phyloP scores from a whole-genome alignment of 2,329 filamentous ascomycete species.

The Pseudogymnoascus sp. region DNA sequence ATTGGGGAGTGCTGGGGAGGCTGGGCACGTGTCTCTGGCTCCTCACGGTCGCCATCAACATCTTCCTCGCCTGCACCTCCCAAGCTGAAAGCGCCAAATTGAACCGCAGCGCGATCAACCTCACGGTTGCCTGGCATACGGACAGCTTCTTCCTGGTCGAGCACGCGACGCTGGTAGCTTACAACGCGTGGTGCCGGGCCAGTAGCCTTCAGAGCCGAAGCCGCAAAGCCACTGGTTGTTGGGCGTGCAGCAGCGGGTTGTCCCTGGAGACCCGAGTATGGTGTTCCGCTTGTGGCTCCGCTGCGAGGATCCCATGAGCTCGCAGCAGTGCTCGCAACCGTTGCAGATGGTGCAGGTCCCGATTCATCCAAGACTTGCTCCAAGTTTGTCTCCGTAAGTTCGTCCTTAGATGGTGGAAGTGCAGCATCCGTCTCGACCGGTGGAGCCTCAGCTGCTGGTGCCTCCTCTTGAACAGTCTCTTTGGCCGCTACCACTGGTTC shows the following conservation, averaged over 20 bases:
- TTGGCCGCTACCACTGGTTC: conserved; percentile 27
- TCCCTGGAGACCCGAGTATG: conserved; percentile 54
- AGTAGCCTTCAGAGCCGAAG: conserved; percentile 72
- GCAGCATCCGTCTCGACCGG: conserved; percentile 36
- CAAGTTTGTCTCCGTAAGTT: conserved; percentile 85
- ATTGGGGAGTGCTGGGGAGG: conserved; percentile 89
- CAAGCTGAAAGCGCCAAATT: conserved; percentile 92
- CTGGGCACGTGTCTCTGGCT: conserved; percentile 87
- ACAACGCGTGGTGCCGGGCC: conserved; percentile 57
- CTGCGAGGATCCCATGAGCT: conserved; percentile 72
- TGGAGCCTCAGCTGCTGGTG: conserved; percentile 17
- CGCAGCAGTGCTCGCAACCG: conserved; percentile 78
- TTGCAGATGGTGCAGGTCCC: conserved; percentile 66
- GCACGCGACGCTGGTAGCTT: conserved; percentile 74
- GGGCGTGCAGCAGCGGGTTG: conserved; percentile 49
- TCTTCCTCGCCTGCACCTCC: conserved; percentile 71
- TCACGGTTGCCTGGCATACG: conserved; percentile 97
- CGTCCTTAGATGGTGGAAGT: conserved; percentile 64
- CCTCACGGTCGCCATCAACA: conserved; percentile 88
- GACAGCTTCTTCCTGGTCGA: conserved; percentile 94
- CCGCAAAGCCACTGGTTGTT: conserved; percentile 63
- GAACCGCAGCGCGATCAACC: conserved; percentile 83
- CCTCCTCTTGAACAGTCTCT: conserved; percentile 9
- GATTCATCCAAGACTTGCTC: conserved; percentile 83
- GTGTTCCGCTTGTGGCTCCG: conserved; percentile 51